Evolutionary conservation across 164 flowering plant species (phyloP), one percentile per base, ranked within the genome.

Genomic region (Umbilicus rupestris): DNA sequence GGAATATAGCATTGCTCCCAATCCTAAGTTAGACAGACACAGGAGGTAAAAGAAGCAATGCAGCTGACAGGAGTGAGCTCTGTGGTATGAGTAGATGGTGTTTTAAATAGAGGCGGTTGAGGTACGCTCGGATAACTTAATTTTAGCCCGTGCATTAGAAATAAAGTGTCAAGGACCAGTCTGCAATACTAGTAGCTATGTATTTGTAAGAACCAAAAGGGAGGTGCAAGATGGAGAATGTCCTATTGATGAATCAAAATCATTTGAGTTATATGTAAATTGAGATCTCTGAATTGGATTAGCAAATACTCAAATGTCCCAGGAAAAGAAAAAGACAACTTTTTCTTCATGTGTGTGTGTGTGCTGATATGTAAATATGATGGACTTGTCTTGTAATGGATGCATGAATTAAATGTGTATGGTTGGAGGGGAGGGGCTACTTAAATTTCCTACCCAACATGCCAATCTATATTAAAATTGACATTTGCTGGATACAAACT

Each of bases 61-160:
- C 44, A 55, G 60, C 19, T 55, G 33, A 29, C 28, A 28, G 15
- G 60, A 55, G 60, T 55, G 60, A 55, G 60, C 31, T 55, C 33
- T 55, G 17, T 55, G 60, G 14, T 28, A 26, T 55, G 12, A 41
- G 44, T 41, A 41, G 44, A 14, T 41, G 44, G 44, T 41, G 60
- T 55, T 55, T 55, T 55, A 55, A 55, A 55, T 55, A 55, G 60
- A 52, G 58, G 29, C 24, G 30, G 58, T 24, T 24, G 24, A 26
- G 59, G 31, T 24, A 22, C 60, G 11, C 60, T 11, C 33, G 24
- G 60, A 55, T 28, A 55, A 55, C 33, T 28, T 55, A 26, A 15
- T 55, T 28, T 55, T 11, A 17, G 31, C 26, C 15, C 31, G 59
- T 9, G 59, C 59, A 1, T 24, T 24, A 10, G 59, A 52, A 55